Percentiles rank a stretch among this genome's conserved stretches.
These are phyloP conservation scores for Candida xiaguanensis DNA, from an alignment of 805 yeast species.

Conservation along the genomic window DNA sequence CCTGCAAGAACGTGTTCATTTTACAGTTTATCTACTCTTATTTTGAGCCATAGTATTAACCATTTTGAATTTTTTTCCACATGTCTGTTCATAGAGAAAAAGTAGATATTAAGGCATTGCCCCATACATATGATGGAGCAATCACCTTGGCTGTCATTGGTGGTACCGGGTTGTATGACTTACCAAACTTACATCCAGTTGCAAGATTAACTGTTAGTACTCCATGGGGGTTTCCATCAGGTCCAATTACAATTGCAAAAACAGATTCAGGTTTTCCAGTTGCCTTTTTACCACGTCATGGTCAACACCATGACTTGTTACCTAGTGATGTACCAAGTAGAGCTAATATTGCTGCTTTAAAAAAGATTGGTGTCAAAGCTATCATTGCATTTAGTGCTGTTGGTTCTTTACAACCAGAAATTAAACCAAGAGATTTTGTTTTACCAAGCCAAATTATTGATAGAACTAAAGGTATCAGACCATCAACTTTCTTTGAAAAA, in stretches of 20 bases:
- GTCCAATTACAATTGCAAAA: slow-evolving; percentile 87
- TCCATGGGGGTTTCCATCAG: slow-evolving; percentile 97
- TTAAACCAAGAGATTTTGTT: slow-evolving; percentile 95
- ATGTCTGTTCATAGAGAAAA: slow-evolving; percentile 38
- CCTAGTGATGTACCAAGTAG: slow-evolving; percentile 91
- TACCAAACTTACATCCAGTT: slow-evolving; percentile 78
- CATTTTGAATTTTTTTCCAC: no score
- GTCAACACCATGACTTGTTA: slow-evolving; percentile 79
- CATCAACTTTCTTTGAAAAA: slow-evolving; percentile 81
- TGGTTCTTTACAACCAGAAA: slow-evolving; percentile 86
- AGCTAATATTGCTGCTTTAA: slow-evolving; percentile 95
- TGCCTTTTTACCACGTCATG: slow-evolving; percentile 95
- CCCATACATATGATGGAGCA: slow-evolving; percentile 57
- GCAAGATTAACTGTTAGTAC: slow-evolving; percentile 80
- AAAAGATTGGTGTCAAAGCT: slow-evolving; percentile 79
- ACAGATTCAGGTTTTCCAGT: slow-evolving; percentile 76
- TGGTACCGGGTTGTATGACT: slow-evolving; percentile 94
- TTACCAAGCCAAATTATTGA: slow-evolving; percentile 94
- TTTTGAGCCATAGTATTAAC: no score
- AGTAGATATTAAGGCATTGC: slow-evolving; percentile 29
- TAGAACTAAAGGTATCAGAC: slow-evolving; percentile 92
- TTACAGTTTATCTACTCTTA: no score
- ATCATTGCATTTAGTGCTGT: slow-evolving; percentile 94
- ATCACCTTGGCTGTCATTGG: slow-evolving; percentile 89
- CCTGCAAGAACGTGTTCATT: no score